Evolutionary conservation across 352 stramenopile genomes (phyloP).

Genomic region (Phytopythium litorale): DNA sequence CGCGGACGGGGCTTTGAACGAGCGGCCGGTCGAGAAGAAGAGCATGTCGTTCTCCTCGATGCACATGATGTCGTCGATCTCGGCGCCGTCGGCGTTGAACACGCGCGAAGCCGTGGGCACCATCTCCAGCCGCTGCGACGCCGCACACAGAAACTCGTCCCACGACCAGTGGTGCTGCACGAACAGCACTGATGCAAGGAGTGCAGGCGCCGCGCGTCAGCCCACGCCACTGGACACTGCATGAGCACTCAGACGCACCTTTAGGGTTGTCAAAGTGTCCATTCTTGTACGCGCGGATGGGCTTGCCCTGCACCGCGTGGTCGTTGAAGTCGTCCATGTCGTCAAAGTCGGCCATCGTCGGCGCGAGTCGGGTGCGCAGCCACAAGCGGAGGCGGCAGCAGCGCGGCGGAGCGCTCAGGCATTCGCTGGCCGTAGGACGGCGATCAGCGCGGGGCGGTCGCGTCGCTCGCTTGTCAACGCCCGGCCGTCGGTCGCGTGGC

Average conservation of each 20-base stretch:
- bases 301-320: constrained; percentile 71
- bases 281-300: constrained; percentile 79
- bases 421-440: neutral
- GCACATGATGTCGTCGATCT: constrained; percentile 89
- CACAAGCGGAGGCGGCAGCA: neutral
- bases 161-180: constrained; percentile 85
- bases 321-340: constrained; percentile 81
- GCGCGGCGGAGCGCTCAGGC: neutral
- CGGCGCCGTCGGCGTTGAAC: constrained; percentile 82
- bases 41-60: constrained; percentile 90
- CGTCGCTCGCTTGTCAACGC: neutral
- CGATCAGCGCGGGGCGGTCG: neutral
- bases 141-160: constrained; percentile 83
- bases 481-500: neutral
- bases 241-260: constrained; percentile 16
- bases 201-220: too few species aligned
- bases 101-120: constrained; percentile 75
- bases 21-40: constrained; percentile 80
- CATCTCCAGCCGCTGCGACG: constrained; percentile 79
- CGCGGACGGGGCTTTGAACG: constrained; percentile 70
- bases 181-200: constrained; percentile 40
- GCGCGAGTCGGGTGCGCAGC: neutral
- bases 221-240: neutral
- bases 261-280: constrained; percentile 76
- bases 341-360: constrained; percentile 64